phyloP scores from a whole-genome alignment of 2,329 filamentous ascomycete species.

The Hypomyces perniciosus region DNA sequence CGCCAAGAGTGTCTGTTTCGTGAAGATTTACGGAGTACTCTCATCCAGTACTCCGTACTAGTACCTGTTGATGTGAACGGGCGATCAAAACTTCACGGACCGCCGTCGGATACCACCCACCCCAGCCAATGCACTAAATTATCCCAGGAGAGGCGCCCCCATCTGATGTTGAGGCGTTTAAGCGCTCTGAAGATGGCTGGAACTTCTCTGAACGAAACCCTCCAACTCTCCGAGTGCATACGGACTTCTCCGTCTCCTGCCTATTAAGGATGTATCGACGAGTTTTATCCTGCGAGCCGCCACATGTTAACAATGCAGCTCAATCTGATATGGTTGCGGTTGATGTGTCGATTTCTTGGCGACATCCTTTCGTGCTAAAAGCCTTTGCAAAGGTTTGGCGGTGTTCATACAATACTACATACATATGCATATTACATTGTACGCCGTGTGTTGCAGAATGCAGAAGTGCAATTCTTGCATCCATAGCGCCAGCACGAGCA shows the following conservation, averaged over 20 bases:
- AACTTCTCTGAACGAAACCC: too few species aligned
- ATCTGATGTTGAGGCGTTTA: neutral
- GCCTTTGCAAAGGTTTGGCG: too few species aligned
- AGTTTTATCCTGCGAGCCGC: neutral
- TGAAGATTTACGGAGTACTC: too few species aligned
- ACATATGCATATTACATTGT: neutral
- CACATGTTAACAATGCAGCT: neutral
- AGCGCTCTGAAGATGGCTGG: neutral
- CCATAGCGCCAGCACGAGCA: too few species aligned
- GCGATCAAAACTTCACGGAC: conserved; percentile 4
- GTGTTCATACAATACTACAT: too few species aligned
- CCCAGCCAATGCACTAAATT: neutral
- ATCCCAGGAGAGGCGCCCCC: neutral
- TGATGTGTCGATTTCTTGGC: neutral
- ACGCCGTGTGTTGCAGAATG: neutral
- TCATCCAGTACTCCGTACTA: neutral
- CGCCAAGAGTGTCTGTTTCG: neutral
- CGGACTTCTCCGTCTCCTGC: neutral
- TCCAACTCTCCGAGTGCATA: neutral
- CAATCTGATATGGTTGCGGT: neutral
- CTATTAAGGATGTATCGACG: neutral
- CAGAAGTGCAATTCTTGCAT: neutral
- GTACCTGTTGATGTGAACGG: neutral
- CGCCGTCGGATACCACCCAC: conserved; percentile 11
- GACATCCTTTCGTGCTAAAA: neutral